Conservation (phyloP, 257 asterid species). For the Fraxinus pennsylvanica region DNA sequence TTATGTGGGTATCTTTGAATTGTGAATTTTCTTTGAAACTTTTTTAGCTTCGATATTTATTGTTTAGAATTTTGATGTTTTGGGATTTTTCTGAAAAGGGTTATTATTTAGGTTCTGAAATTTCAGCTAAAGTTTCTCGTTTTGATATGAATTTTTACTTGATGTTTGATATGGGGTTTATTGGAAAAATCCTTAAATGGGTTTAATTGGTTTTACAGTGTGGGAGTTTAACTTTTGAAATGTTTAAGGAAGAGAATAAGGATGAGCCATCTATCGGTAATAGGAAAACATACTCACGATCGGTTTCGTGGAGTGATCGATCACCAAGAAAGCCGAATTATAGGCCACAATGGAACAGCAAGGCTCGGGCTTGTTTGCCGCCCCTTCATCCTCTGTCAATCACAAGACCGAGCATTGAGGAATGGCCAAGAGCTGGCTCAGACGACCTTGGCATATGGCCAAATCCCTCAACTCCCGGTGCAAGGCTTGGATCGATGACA, state of each 20-base stretch:
- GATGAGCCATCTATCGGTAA: constrained; percentile 47
- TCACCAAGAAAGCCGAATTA: constrained; percentile 57
- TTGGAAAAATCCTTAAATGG: constrained; percentile 30
- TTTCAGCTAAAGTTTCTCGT: constrained; percentile 17
- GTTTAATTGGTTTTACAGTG: constrained; percentile 46
- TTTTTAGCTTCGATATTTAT: constrained; percentile 17
- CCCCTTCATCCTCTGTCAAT: constrained; percentile 95
- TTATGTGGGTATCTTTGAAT: background rate
- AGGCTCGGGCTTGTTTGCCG: constrained; percentile 85
- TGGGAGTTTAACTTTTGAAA: constrained; percentile 39
- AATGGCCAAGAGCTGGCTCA: constrained; percentile 90
- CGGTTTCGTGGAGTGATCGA: constrained; percentile 72
- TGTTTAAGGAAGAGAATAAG: constrained; percentile 63
- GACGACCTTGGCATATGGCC: constrained; percentile 94
- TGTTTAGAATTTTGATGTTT: constrained; percentile 20
- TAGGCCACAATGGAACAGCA: constrained; percentile 82
- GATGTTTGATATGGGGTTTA: constrained; percentile 25
- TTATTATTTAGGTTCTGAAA: constrained; percentile 16
- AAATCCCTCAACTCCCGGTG: constrained; percentile 74
- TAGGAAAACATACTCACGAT: constrained; percentile 63
- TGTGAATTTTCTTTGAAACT: background rate
- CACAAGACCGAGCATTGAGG: constrained; percentile 56
- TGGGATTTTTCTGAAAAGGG: constrained; percentile 18
- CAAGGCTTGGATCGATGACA: constrained; percentile 49
- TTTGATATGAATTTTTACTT: constrained; percentile 1